These are phyloP conservation scores for Neurospora sublineolata DNA, from an alignment of 495 filamentous ascomycete species.

Conservation along the genomic window DNA sequence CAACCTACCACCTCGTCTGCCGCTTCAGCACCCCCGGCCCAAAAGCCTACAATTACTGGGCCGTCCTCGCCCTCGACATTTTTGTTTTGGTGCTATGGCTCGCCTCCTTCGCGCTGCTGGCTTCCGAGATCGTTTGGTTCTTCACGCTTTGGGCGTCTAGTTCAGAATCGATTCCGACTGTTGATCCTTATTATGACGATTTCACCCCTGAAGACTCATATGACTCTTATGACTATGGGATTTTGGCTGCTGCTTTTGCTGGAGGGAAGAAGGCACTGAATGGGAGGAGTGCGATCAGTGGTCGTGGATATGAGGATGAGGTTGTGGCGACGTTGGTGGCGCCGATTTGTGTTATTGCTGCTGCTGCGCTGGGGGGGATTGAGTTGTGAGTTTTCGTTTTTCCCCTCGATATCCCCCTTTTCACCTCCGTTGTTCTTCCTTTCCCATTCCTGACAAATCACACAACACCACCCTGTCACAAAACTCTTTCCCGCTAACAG, in stretches of 20 bases:
- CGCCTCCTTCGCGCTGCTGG: conserved; percentile 30
- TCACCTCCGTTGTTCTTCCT: background rate
- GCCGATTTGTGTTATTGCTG: conserved; percentile 9
- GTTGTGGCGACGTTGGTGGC: background rate
- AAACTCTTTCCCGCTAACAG: conserved; percentile 1
- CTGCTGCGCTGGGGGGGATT: conserved; percentile 23
- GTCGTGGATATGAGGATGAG: background rate
- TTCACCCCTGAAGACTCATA: background rate
- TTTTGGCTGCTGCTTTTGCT: background rate
- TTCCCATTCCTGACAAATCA: background rate
- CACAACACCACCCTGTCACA: background rate
- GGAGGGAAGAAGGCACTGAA: background rate
- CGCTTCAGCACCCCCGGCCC: conserved; percentile 11
- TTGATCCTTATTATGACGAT: background rate
- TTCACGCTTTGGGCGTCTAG: background rate
- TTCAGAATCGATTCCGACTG: background rate
- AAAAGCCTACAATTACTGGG: conserved; percentile 38
- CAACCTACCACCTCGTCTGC: conserved; percentile 32
- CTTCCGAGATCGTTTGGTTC: conserved; percentile 20
- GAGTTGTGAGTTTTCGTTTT: conserved; percentile 28
- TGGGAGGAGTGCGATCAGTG: background rate
- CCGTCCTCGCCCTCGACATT: conserved; percentile 34
- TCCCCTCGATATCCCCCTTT: background rate
- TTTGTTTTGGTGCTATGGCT: conserved; percentile 36
- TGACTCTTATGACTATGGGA: background rate